Evolutionary conservation across 371 early-diverging fungal species (phyloP).

Genomic region (Blakeslea trispora): DNA sequence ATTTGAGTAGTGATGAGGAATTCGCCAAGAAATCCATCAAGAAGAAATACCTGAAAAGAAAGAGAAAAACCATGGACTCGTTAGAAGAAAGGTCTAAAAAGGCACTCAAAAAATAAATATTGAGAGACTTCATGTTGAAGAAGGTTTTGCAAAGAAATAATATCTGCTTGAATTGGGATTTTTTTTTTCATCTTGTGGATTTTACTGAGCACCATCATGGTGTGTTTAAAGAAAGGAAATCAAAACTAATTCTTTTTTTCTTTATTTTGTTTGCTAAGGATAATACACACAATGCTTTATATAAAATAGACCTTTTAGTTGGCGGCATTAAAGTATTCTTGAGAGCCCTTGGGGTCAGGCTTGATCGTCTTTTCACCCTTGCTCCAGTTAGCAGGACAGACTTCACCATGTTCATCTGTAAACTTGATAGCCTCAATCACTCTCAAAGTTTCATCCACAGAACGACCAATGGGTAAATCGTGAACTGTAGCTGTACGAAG

Average conservation of each 20-base stretch:
- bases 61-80: constrained; percentile 11
- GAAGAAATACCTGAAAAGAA: constrained; percentile 13
- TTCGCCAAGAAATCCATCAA: constrained; percentile 12
- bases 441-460: constrained; percentile 74
- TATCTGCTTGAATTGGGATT: no score
- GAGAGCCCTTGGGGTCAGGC: no score
- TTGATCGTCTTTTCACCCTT: constrained; percentile 69
- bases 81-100: constrained; percentile 17
- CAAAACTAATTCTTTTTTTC: no score
- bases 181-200: no score
- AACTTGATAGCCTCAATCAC: constrained; percentile 82
- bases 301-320: constrained; percentile 14
- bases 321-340: no score
- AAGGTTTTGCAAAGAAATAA: no score
- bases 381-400: constrained; percentile 90
- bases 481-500: constrained; percentile 62
- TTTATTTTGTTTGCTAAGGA: no score
- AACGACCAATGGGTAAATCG: constrained; percentile 77
- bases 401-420: constrained; percentile 66
- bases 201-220: no score
- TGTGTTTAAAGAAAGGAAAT: no score
- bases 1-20: constrained; percentile 17
- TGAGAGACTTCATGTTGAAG: no score
- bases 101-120: constrained; percentile 17
- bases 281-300: no score